Evolutionary conservation across 371 early-diverging fungal species (phyloP).

Genomic region (Scutellospora calospora): DNA sequence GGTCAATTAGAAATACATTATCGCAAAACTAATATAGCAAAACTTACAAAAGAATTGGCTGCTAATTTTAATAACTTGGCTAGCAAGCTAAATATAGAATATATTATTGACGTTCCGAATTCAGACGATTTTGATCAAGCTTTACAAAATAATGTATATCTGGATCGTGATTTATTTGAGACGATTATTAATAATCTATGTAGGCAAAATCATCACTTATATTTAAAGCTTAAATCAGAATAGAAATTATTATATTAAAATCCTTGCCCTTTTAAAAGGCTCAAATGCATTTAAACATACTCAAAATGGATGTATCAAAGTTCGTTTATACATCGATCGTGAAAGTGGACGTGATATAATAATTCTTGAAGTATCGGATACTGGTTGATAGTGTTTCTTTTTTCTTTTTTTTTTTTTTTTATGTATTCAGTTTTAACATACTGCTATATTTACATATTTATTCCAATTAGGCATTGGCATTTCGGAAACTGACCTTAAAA

Average conservation of each 20-base stretch:
- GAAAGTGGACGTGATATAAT: constrained; percentile 45
- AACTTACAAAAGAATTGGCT: constrained; percentile 53
- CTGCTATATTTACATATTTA: no score
- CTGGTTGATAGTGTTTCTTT: neutral
- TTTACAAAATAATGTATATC: constrained; percentile 46
- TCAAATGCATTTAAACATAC: constrained; percentile 57
- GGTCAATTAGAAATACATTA: constrained; percentile 56
- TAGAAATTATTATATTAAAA: neutral
- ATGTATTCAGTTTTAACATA: no score
- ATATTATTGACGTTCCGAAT: constrained; percentile 47
- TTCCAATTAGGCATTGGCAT: constrained; percentile 52
- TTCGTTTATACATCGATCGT: constrained; percentile 49
- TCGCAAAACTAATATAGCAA: constrained; percentile 52
- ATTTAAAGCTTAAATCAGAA: neutral
- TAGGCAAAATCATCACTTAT: neutral
- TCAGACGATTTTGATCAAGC: constrained; percentile 22
- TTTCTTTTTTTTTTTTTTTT: no score
- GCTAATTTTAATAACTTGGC: constrained; percentile 55
- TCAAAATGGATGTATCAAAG: constrained; percentile 49
- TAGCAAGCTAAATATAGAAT: constrained; percentile 46
- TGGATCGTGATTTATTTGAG: constrained; percentile 59
- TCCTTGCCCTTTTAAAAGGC: constrained; percentile 24
- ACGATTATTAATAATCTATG: constrained; percentile 57
- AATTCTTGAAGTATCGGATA: constrained; percentile 49
- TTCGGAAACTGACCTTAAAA: constrained; percentile 47